Evolutionary conservation across 192 early-diverging fungal genomes (phyloP), one percentile per base, ranked within the genome.

Genomic region (Rhizophlyctis rosea): DNA sequence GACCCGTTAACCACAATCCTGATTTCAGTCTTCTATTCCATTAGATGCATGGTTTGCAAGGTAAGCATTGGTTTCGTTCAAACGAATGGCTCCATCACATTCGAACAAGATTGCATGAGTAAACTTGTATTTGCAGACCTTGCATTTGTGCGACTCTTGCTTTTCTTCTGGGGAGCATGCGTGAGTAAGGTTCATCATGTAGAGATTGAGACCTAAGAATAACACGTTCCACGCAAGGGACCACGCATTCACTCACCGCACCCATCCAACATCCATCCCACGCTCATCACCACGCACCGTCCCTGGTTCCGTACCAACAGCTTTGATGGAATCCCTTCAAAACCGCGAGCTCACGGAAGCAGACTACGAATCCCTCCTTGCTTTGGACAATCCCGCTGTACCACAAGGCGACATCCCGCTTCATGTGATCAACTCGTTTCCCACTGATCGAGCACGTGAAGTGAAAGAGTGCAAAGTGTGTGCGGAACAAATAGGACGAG

Each of bases 351-450:
- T 75, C 1, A 60, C 54, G 1, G 68, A 62, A 5, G 35, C 32
- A 21, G 73, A 75, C 51, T 75, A 75, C 29, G 67, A 75, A 21
- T 32, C 60, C 5, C 65, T 75, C 4, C 34, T 75, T 21, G 39
- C 57, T 18, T 65, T 75, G 0, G 64, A 69, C 30, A 25, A 7
- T 4, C 61, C 51, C 14, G 9, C 32, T 14, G 54, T 68, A 23
- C 24, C 27, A 27, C 73, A 75, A 55, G 76, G 76, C 3, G 44
- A 23, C 29, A 58, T 74, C n/a, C 77, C 77, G 3, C 50, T 79
- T 21, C 77, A 75, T 59, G 61, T 79, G 27, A 63, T 79, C 36
- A 74, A 58, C 50, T 50, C 59, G 2, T 79, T 75, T 50, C 77
- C 70, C 23, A 59, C 63, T 0, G 54, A 44, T 0, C 44, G 34